These are phyloP conservation scores for Caloboletus inedulis DNA, from an alignment of 1,284 basidiomycete genomes.

Conservation along the genomic window DNA sequence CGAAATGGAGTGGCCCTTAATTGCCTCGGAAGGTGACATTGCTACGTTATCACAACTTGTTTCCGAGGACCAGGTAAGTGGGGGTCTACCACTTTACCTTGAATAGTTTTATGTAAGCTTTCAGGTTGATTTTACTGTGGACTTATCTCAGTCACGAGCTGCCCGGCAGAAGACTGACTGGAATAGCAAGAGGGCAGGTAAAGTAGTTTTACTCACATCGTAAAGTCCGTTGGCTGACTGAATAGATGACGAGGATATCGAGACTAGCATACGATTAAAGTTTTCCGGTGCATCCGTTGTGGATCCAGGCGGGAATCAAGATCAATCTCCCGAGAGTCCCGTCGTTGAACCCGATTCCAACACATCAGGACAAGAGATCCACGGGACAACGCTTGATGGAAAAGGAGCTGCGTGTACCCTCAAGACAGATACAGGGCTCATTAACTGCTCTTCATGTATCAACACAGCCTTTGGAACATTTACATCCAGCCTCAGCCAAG, in stretches of 20 bases:
- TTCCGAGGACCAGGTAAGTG: conserved; percentile 61
- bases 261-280: conserved; percentile 56
- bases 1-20: conserved; percentile 70
- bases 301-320: conserved; percentile 14
- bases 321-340: conserved; percentile 17
- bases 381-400: conserved; percentile 47
- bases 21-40: conserved; percentile 70
- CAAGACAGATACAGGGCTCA: conserved; percentile 39
- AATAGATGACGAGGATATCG: conserved; percentile 78
- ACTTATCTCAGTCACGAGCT: conserved; percentile 55
- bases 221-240: conserved; percentile 1
- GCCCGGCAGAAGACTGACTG: conserved; percentile 61
- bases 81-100: background rate
- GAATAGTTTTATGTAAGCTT: background rate
- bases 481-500: conserved; percentile 32
- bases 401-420: conserved; percentile 49
- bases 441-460: conserved; percentile 61
- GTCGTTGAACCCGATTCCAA: conserved; percentile 10
- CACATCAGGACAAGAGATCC: conserved; percentile 27
- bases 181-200: conserved; percentile 84
- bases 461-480: conserved; percentile 41
- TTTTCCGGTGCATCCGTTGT: conserved; percentile 31
- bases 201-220: conserved; percentile 18
- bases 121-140: conserved; percentile 65
- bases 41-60: conserved; percentile 68